Evolutionary conservation across 306 rosid genomes (phyloP), one percentile per base, ranked within the genome.

Genomic region (Purshia tridentata): DNA sequence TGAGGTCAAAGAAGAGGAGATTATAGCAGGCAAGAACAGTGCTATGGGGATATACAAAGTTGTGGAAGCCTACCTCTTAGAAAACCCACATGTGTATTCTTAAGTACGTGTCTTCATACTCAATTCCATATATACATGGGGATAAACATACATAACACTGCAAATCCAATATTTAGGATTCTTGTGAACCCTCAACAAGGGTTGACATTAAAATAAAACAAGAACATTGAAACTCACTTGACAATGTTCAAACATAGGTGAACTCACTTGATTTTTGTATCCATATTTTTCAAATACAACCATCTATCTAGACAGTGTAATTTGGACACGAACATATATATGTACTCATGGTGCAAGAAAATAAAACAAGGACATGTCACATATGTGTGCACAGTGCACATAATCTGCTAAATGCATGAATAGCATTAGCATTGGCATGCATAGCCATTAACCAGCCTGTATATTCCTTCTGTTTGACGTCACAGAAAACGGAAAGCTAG

Each of bases 1-100:
- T 73, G 81, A 79, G 68, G 73, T 91, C 51, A 87, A 59, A 5
- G 97, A 91, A 77, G 89, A 86, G 78, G 90, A 86, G 20, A 22
- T 85, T 8, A 88, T 82, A 74, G 90, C 78, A 67, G 94, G 97
- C 76, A 91, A 84, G 51, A 93, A 91, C 67, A 91, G 81, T 73
- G 79, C 92, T 3, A 50, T 85, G 81, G 97, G 83, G 57, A 60
- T 91, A 54, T 87, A 80, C 86, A 85, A 73, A 79, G 82, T 88
- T 65, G 89, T 88, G 39, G 92, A 87, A 84, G 70, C 90, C 57
- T 91, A 81, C 77, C 90, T 91, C 46, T 44, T 74, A 16, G 76
- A 87, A 64, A 91, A 88, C 87, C 97, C 94, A 58, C 77, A 80
- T 76, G 83, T 65, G 65, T 91, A 71, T 66, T 86, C 87, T 59